Percentiles rank a stretch among this genome's conserved stretches.
Conservation (phyloP, 352 stramenopile genomes). For the Plasmopara viticola region DNA sequence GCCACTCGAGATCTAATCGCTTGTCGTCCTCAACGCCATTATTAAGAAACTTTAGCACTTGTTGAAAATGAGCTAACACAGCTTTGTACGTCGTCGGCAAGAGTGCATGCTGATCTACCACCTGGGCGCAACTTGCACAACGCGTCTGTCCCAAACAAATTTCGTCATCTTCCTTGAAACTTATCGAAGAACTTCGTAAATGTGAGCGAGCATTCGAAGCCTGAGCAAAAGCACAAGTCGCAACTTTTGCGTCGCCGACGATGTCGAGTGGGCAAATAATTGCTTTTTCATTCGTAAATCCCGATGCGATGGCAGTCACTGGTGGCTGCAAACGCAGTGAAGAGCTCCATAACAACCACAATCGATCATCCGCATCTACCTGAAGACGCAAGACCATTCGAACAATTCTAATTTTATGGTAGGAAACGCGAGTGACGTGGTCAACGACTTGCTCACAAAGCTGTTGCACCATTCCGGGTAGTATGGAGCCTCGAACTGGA, state of each 20-base stretch:
- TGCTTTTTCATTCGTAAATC: conserved; percentile 8
- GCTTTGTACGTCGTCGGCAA: conserved; percentile 91
- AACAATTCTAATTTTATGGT: conserved; percentile 88
- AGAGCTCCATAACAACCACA: conserved; percentile 94
- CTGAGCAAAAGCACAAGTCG: conserved; percentile 39
- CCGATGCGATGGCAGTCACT: conserved; percentile 1
- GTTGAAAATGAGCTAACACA: conserved; percentile 91
- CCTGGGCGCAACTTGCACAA: conserved; percentile 83
- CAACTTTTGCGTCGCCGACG: conserved; percentile 58
- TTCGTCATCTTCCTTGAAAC: conserved; percentile 14
- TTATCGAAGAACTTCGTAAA: conserved; percentile 12
- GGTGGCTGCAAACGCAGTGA: conserved; percentile 75
- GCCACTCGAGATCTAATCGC: conserved; percentile 76
- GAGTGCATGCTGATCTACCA: conserved; percentile 61
- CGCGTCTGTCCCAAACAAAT: conserved; percentile 26
- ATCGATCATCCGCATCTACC: conserved; percentile 86
- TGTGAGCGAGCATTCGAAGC: conserved; percentile 13
- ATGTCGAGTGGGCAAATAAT: conserved; percentile 51
- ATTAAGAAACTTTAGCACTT: conserved; percentile 70
- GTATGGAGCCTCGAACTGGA: conserved; percentile 86
- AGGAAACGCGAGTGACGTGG: conserved; percentile 89
- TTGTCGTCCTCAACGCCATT: conserved; percentile 37
- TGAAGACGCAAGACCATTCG: conserved; percentile 96
- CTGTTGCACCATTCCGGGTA: conserved; percentile 86
- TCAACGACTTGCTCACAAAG: conserved; percentile 90